Evolutionary conservation across 768 basidiomycete genomes (phyloP).

Genomic region (Strobilomyces echinocephalus): DNA sequence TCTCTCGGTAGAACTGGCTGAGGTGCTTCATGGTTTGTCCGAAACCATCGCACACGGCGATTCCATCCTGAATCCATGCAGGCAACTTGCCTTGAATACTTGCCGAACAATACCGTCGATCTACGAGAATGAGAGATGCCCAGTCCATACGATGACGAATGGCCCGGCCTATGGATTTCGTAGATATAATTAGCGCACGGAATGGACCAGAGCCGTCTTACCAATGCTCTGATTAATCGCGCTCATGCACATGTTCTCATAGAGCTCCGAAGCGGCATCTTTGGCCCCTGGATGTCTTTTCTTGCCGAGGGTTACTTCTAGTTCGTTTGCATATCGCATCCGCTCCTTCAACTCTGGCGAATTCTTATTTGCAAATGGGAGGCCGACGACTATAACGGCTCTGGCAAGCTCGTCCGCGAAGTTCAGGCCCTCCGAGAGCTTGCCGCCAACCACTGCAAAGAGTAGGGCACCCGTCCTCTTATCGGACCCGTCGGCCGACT

Average conservation of each 20-base stretch:
- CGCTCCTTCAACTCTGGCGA: constrained; percentile 89
- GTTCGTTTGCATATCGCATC: constrained; percentile 77
- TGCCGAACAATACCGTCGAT: constrained; percentile 69
- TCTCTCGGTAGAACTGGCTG: constrained; percentile 63
- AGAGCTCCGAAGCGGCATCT: constrained; percentile 77
- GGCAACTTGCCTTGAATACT: constrained; percentile 80
- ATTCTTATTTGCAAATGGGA: constrained; percentile 91
- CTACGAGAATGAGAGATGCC: constrained; percentile 85
- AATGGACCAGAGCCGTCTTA: constrained; percentile 29
- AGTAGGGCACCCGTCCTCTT: constrained; percentile 66
- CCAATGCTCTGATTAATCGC: constrained; percentile 98
- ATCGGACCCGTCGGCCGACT: constrained; percentile 22
- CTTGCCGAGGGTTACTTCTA: constrained; percentile 43
- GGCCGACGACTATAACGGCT: constrained; percentile 79
- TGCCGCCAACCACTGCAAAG: constrained; percentile 94
- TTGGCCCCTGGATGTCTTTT: constrained; percentile 38
- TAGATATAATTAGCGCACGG: not conserved
- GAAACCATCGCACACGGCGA: constrained; percentile 59
- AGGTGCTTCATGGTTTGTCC: constrained; percentile 67
- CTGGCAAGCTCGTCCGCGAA: constrained; percentile 80
- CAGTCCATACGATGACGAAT: constrained; percentile 91
- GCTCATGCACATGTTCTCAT: constrained; percentile 88
- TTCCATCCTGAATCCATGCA: constrained; percentile 73
- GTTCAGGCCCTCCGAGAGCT: constrained; percentile 89
- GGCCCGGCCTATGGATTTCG: constrained; percentile 62